phyloP scores from a whole-genome alignment of 2,329 filamentous ascomycete species.

The Apiospora aurea region DNA sequence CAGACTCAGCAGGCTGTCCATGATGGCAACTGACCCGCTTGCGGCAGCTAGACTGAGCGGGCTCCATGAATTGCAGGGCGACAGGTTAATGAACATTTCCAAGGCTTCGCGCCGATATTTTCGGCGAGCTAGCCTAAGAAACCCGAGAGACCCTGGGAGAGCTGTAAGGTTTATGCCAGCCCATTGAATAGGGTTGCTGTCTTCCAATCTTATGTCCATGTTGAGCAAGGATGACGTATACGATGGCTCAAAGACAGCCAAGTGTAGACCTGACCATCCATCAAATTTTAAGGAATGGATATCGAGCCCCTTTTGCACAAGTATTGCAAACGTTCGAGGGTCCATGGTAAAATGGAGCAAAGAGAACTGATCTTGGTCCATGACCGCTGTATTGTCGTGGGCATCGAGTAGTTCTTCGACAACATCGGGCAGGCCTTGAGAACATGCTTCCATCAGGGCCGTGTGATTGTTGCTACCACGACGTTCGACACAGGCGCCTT shows the following conservation, averaged over 20 bases:
- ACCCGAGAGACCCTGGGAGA: too few relatives aligned
- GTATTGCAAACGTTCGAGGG: background rate
- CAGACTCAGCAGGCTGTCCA: conserved; percentile 25
- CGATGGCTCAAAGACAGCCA: accelerated
- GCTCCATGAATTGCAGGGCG: background rate
- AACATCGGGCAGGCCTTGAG: background rate
- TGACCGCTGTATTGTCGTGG: background rate
- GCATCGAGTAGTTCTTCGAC: background rate
- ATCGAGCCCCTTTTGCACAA: background rate
- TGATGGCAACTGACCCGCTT: background rate
- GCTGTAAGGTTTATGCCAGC: accelerated
- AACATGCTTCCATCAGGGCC: background rate
- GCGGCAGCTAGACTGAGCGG: conserved; percentile 24
- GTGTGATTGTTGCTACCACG: background rate
- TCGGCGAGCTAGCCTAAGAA: background rate
- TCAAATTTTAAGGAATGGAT: background rate
- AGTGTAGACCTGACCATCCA: background rate
- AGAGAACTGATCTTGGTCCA: too few relatives aligned
- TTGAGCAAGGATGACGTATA: background rate
- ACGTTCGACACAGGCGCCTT: background rate
- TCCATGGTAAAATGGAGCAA: too few relatives aligned
- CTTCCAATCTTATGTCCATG: background rate
- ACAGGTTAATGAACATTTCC: background rate
- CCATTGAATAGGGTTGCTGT: background rate
- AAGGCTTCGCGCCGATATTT: background rate